phyloP scores from a whole-genome alignment of 805 yeast species.

The Wickerhamiella azymoides region DNA sequence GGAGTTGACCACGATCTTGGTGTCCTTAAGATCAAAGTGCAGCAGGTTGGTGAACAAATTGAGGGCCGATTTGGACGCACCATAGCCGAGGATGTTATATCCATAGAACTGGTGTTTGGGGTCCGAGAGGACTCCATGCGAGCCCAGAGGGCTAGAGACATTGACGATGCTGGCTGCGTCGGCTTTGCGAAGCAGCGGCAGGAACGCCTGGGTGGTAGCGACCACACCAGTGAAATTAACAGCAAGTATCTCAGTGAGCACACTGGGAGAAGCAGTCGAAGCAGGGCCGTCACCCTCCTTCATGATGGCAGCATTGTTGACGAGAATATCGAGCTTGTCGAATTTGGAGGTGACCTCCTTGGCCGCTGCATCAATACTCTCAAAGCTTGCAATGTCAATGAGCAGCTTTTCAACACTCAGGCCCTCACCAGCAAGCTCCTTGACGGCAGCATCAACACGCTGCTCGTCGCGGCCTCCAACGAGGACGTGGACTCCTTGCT shows the following conservation, averaged over 20 bases:
- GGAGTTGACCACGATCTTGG: background rate
- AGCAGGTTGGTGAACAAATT: background rate
- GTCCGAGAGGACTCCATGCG: background rate
- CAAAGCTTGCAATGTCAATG: conserved; percentile 2
- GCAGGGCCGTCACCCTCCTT: background rate
- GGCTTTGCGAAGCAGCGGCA: background rate
- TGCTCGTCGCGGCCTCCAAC: conserved; percentile 26
- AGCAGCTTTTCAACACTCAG: background rate
- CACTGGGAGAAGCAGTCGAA: background rate
- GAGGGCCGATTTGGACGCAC: background rate
- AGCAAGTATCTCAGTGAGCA: background rate
- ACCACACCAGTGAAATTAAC: background rate
- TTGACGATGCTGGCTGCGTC: background rate
- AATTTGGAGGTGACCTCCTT: background rate
- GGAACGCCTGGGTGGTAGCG: background rate
- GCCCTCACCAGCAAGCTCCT: conserved; percentile 18
- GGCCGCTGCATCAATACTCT: background rate
- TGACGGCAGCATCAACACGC: conserved; percentile 24
- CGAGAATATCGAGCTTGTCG: conserved; percentile 19
- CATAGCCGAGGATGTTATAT: background rate
- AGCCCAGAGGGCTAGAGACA: background rate
- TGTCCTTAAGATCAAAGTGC: background rate
- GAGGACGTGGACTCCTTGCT: conserved; percentile 26
- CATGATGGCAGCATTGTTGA: conserved; percentile 25
- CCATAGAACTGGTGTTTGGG: background rate